Base-by-base conservation (phyloP, 2,329 filamentous ascomycete species). In the Penicillium sp. region DNA sequence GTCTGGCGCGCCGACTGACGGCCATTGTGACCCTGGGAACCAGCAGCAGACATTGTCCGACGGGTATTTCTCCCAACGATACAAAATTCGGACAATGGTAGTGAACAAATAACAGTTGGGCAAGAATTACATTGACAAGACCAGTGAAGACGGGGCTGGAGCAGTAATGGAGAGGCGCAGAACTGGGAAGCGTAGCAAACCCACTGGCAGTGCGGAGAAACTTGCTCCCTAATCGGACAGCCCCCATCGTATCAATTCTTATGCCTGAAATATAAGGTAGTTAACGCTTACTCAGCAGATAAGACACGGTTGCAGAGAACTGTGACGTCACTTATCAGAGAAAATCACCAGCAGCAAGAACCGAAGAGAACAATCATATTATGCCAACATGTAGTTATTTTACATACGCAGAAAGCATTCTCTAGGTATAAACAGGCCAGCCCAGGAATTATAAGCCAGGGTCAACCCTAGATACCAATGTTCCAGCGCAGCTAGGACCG, bases 1-100 rank as follows among this genome's bases (percentile, higher is more conserved):
- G 81, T 83, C 68, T 82, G 79, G 58, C 81, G 79, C 64, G 71
- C 68, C n/a, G 74, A 73, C 63, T 77, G 75, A 49, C 76, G 76
- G 54, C 71, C 63, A 55, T 66, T 71, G 60, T 70, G 69, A 59
- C 69, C 68, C 65, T 74, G 71, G 56, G 72, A 65, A 58, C 68
- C 69, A 48, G 69, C 51, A 55, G 64, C 63, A 46, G 71, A 70
- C 51, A 48, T 11, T 15, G 44, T 6, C 41, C 38, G 13, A 58
- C 26, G 38, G 41, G 38, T 15, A 35, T 49, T 63, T 53, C 64
- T 66, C 58, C 65, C 57, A n/a, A 61, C 3, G 49, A 31, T 60
- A 56, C 26, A 58, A 44, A 44, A 54, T 23, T 29, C 29, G 50
- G 53, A 54, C 49, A 23, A 41, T 31, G 29, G 49, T 23, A 41